phyloP scores from a whole-genome alignment of 768 basidiomycete genomes.

The Albatrellus ellisii region DNA sequence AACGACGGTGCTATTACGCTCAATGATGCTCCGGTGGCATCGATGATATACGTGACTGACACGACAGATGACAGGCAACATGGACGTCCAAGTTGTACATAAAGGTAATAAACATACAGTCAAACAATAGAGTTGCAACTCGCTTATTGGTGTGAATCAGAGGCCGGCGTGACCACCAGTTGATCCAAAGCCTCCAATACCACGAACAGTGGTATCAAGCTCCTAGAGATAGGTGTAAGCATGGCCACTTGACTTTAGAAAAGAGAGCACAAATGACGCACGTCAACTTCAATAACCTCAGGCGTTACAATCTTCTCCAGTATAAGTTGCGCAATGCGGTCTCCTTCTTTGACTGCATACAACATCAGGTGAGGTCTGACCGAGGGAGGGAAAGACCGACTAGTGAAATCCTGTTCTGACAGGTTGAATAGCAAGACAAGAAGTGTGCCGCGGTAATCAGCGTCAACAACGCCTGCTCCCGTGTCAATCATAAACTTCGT shows the following conservation, averaged over 20 bases:
- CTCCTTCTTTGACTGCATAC: constrained; percentile 70
- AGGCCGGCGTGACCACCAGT: constrained; percentile 75
- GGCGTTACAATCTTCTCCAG: constrained; percentile 85
- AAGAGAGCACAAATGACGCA: constrained; percentile 24
- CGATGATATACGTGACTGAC: too few species aligned
- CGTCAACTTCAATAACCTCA: constrained; percentile 75
- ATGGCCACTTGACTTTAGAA: not conserved
- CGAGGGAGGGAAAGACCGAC: constrained; percentile 23
- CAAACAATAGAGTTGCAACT: too few species aligned
- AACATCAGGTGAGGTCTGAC: not conserved
- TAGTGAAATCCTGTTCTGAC: constrained; percentile 79
- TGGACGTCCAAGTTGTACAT: too few species aligned
- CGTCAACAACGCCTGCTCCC: constrained; percentile 94
- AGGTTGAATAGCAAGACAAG: constrained; percentile 91
- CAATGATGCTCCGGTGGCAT: too few species aligned
- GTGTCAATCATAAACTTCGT: constrained; percentile 98
- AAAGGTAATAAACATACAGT: too few species aligned
- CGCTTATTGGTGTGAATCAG: too few species aligned
- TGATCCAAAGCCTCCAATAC: constrained; percentile 84
- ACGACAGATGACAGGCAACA: too few species aligned
- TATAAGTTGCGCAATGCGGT: constrained; percentile 93
- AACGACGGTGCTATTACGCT: too few species aligned
- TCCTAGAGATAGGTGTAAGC: constrained; percentile 33
- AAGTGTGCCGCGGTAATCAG: constrained; percentile 87
- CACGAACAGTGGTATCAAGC: constrained; percentile 77